Evolutionary conservation across 2,329 filamentous ascomycete species (phyloP), one percentile per base, ranked within the genome.

Genomic region (Fusarium luffae): DNA sequence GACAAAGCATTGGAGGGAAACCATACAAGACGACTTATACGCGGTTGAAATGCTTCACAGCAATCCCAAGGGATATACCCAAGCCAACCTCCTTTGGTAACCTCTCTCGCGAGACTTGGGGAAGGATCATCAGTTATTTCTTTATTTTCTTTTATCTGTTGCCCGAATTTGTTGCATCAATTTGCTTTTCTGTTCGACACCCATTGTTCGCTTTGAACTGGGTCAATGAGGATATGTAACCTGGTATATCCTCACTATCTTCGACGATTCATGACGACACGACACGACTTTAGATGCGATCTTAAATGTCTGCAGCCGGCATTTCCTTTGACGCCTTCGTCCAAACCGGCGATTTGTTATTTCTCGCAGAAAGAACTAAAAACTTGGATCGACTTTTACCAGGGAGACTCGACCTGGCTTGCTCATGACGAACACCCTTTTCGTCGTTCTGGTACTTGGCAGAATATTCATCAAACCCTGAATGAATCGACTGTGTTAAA

Each of bases 41-140:
- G 74, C 72, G 78, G 74, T 79, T 78, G 78, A 77, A 80, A 79
- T 69, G 78, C 79, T 80, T 79, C 78, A 73, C 78, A 75, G 78
- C 78, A 74, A 67, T 77, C 74, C 73, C 70, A 66, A 72, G 59
- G 75, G 74, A 77, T 74, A 78, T 77, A 75, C 71, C 73, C 73
- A 68, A 59, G 69, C 55, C 59, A 50, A 57, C 55, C 65, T 72
- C 66, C 67, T 69, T 70, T 60, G 70, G 68, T 69, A 73, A 72
- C 65, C 59, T 66, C 71, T 75, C 73, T 69, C 71, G 63, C 59
- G 73, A 73, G 72, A 71, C 58, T 59, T 44, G 60, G 55, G 54
- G 61, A 69, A 69, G 61, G 48, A 54, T 40, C 43, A 55, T 59
- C 51, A 25, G 28, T 63, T 56, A 19, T 63, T 46, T 65, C n/a